Evolutionary conservation across 305 asterid species (phyloP), one percentile per base, ranked within the genome.

Genomic region (Ajuga reptans): DNA sequence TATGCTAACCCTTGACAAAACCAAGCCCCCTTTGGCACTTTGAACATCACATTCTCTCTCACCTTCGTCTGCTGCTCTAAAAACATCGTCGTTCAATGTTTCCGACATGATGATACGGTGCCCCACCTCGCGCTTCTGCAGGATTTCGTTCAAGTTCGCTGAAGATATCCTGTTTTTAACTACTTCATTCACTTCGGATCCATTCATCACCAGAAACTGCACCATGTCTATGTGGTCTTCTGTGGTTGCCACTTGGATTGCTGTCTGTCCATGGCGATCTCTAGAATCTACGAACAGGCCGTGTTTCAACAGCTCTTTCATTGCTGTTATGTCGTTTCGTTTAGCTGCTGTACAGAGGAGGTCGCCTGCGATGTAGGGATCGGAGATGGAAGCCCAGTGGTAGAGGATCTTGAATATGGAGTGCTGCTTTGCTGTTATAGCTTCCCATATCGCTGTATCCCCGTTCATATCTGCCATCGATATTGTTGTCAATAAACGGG

Each of bases 371-470:
- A 90, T 53, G 56, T 80, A 77, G 61, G 91, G 90, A 59, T 92
- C 90, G 0, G 98, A 86, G 46, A 88, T 68, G 49, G 87, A 88
- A 9, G 93, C 91, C 97, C 96, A 89, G 17, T 84, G 90, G 86
- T 86, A 88, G 14, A 92, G 64, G 41, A 88, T 87, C 64, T 76
- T 80, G 84, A 92, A 92, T 64, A 82, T 77, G 9, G 97, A 82
- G 61, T 90, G 90, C 54, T 90, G 85, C 59, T 84, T 89, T 12
- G 81, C 77, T 27, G 86, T 64, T 69, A 92, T 68, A 5, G 96
- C 95, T 6, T 90, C 88, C 98, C 97, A 92, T 59, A 92, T 7
- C 0, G 97, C 97, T 0, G 92, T 90, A 84, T 90, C 79, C 12
- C 95, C 98, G 6, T 88, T 82, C 12, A 66, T 11, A 80, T 92